Evolutionary conservation across 257 asterid genomes (phyloP), one percentile per base, ranked within the genome.

Genomic region (Lithospermum erythrorhizon): DNA sequence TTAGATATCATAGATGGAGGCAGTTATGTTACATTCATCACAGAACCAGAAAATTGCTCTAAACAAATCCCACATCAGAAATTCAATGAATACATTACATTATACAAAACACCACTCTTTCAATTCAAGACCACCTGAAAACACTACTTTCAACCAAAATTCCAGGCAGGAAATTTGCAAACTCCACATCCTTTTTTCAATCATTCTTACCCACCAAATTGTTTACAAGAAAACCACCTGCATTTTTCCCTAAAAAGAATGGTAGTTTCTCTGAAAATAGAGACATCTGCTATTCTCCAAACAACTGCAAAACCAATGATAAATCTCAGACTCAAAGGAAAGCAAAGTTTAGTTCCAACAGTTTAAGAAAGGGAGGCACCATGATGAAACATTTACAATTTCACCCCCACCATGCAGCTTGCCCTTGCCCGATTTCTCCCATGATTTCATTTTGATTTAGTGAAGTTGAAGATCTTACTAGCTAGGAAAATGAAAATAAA

Each of bases 361-460:
- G 30, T 61, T 59, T 64, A 53, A 75, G 68, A 22, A 81, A 75
- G 10, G 76, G 45, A 27, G 74, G 53, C 25, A 65, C 11, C 16
- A 41, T 41, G 49, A 41, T 11, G 49, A 41, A 41, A 41, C 63
- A 25, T 25, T 13, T 35, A 54, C 80, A 0, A 61, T 75, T 41
- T 85, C 96, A 48, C 94, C 97, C 62, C 96, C 96, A 27, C 96
- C 97, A 45, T 85, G 94, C 73, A 85, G 97, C 78, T 62, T 90
- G 91, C 97, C 97, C 48, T 64, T 90, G 85, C 97, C 97, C 53
- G 80, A 83, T 55, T 90, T 90, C 73, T 78, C 82, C 72, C 20
- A 7, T 68, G 55, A 47, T 29, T 21, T 59, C 18, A 4, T 9
- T 0, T 45, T 68, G 30, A 27, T 27, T 24, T 15, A 22, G 27